A percentile compares a stretch with the other conserved stretches of the same genome.
Evolutionary conservation across 805 yeast species (phyloP).

Genomic region (Pichia deserticola): DNA sequence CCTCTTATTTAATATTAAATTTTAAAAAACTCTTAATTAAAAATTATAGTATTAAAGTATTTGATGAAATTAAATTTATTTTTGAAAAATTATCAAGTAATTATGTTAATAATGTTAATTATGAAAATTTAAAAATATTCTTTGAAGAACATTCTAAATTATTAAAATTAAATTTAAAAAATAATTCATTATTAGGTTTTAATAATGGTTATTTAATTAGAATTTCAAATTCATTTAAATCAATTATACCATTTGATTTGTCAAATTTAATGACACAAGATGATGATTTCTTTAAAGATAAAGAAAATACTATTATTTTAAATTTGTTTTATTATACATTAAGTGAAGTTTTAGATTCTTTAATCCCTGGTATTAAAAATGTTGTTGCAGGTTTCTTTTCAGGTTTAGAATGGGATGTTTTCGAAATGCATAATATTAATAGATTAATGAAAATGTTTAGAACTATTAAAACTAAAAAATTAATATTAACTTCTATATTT

Average conservation of each 20-base stretch:
- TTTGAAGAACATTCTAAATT: slow-evolving; percentile 1
- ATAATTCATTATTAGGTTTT: slow-evolving; percentile 3
- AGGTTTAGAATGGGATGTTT: slow-evolving; percentile 1
- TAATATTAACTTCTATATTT: slow-evolving; percentile 1
- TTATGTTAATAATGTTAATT: slow-evolving; percentile 2
- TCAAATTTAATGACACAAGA: background rate
- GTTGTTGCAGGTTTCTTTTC: slow-evolving; percentile 1
- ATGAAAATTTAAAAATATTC: slow-evolving; percentile 8
- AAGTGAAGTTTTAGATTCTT: background rate
- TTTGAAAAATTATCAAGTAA: slow-evolving; percentile 3
- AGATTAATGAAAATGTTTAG: slow-evolving; percentile 1
- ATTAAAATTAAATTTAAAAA: background rate
- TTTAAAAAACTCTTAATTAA: background rate
- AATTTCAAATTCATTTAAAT: slow-evolving; percentile 8
- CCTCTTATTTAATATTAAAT: background rate
- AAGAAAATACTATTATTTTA: slow-evolving; percentile 1
- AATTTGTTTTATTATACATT: slow-evolving; percentile 2
- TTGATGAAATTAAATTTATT: slow-evolving; percentile 6
- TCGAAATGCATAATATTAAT: background rate
- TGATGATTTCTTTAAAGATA: too few species aligned
- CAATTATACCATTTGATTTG: slow-evolving; percentile 10
- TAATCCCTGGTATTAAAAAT: slow-evolving; percentile 6
- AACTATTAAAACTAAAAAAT: background rate
- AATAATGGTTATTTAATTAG: slow-evolving; percentile 9
- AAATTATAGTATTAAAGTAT: background rate